These are phyloP conservation scores for Coniophora puteana DNA, from an alignment of 1,284 basidiomycete genomes.

Conservation along the genomic window DNA sequence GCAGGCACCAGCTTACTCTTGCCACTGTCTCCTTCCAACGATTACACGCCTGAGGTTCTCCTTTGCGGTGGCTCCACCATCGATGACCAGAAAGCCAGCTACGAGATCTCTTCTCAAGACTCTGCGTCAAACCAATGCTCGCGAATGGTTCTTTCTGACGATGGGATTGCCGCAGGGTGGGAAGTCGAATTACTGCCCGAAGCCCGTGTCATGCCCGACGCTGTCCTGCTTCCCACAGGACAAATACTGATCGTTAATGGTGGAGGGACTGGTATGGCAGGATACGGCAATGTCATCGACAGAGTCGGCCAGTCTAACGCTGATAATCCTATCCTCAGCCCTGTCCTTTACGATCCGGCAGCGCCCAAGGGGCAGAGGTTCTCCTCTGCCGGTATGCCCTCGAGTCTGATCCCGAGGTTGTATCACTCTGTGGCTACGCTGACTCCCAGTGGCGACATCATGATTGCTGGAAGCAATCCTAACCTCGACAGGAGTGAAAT, in stretches of 20 bases:
- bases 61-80: constrained; percentile 76
- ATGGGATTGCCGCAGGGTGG: constrained; percentile 72
- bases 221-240: constrained; percentile 80
- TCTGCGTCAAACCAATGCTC: constrained; percentile 72
- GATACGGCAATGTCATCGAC: constrained; percentile 75
- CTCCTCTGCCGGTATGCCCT: constrained; percentile 55
- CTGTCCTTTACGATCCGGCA: constrained; percentile 73
- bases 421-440: constrained; percentile 82
- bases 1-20: constrained; percentile 69
- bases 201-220: constrained; percentile 74
- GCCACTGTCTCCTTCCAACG: constrained; percentile 60
- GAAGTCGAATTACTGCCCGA: constrained; percentile 70
- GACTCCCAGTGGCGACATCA: constrained; percentile 64
- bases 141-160: constrained; percentile 60
- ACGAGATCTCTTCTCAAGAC: constrained; percentile 65
- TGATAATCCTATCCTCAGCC: constrained; percentile 69
- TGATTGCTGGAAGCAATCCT: constrained; percentile 83
- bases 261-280: constrained; percentile 71
- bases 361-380: constrained; percentile 62
- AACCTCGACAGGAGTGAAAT: constrained; percentile 72
- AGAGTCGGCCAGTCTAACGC: constrained; percentile 78
- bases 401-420: constrained; percentile 71
- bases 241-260: constrained; percentile 77
- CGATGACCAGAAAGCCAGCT: constrained; percentile 57
- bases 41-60: constrained; percentile 68